Conservation (phyloP, 2,329 filamentous ascomycete genomes). For the Simplicillium sp. region DNA sequence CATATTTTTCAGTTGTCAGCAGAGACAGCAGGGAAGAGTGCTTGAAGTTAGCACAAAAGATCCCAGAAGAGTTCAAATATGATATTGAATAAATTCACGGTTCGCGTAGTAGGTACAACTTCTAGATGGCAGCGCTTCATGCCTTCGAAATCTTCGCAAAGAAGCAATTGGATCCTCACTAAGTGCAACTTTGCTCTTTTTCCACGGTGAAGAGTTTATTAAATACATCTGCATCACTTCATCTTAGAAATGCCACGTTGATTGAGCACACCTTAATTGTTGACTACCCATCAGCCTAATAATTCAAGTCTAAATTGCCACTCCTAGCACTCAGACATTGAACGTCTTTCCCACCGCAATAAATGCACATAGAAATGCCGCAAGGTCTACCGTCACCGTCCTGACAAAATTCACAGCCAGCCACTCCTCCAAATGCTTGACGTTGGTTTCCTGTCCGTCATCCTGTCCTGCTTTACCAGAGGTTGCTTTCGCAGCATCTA, state of each 20-base stretch:
- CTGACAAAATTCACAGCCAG: constrained; percentile 19
- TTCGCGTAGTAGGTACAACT: no score
- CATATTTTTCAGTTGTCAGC: constrained; percentile 6
- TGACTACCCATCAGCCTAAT: no score
- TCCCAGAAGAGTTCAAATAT: constrained; percentile 8
- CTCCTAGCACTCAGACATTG: no score
- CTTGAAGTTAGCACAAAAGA: neutral
- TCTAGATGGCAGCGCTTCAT: no score
- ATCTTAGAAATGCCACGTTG: no score
- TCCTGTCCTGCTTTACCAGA: constrained; percentile 9
- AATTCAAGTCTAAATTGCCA: no score
- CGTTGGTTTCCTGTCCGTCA: constrained; percentile 10
- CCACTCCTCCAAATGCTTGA: constrained; percentile 21
- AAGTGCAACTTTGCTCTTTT: no score
- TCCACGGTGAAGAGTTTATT: no score
- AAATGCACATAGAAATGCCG: constrained; percentile 21
- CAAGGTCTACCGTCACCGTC: constrained; percentile 22
- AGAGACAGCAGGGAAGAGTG: neutral
- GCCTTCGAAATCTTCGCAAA: no score
- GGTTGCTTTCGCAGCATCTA: constrained; percentile 15
- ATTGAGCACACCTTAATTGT: no score
- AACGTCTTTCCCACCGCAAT: constrained; percentile 19
- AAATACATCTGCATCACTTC: no score
- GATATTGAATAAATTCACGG: neutral
- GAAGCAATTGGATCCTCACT: no score